Evolutionary conservation across 495 filamentous ascomycete genomes (phyloP), one percentile per base, ranked within the genome.

Genomic region (Neurospora sp.): DNA sequence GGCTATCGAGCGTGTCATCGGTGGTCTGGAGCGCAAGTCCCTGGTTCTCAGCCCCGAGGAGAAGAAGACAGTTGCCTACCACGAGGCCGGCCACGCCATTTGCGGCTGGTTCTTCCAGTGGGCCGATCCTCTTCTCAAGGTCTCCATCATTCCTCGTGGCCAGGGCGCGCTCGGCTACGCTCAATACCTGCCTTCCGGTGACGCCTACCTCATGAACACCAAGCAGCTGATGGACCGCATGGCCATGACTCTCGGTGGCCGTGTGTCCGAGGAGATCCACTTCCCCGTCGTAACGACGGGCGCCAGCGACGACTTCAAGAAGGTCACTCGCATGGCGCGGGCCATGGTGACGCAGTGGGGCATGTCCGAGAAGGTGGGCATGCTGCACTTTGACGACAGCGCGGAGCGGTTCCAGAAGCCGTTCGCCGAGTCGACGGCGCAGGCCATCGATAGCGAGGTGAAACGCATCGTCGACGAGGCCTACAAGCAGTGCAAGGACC

Each of bases 181-280:
- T 9, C 96, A 99, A 81, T 97, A 97, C 80, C 87, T 99, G n/a
- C 96, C 96, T 3, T 83, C 89, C 3, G 89, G 91, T 40, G 96
- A 99, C 79, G 92, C 92, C 37, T 98, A 98, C 81, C 87, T 98
- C 70, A 92, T 99, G 94, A 97, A 89, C 75, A 90, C 93, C 75
- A 91, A 94, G 81, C 96, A 99, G 84, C 85, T 99, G 37, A 98
- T 98, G 94, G 96, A 99, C 82, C 93, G 96, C 73, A 99, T 99
- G 96, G 96, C 96, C 74, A 99, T 99, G 96, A 97, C 96, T 20
- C 89, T 99, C 45, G 96, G 92, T 76, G 96, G 96, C 3, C 91
- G 96, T 74, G 92, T 99, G 48, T 94, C 91, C 44, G 96, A 99
- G 82, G 96, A 99, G 82, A 79, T 99, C 4, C 94, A 98, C 82